Base-by-base conservation (phyloP, 352 stramenopile genomes). In the Phytophthora sp. region DNA sequence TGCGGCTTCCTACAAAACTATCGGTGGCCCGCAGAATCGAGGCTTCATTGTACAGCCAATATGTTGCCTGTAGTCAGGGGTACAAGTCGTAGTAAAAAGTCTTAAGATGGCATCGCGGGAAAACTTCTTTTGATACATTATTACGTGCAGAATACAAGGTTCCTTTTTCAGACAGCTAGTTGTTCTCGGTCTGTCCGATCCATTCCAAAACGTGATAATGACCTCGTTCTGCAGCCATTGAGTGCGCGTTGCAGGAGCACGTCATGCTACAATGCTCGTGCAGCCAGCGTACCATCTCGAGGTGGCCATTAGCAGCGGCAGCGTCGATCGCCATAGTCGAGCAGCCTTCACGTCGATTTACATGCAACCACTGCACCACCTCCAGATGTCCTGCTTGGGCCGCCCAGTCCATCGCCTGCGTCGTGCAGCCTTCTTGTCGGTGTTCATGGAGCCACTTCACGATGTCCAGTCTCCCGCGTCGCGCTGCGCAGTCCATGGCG, bases 111-210 rank as follows among this genome's bases (percentile, higher is more conserved):
- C n/a, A n/a, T n/a, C n/a, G n/a, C n/a, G n/a, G n/a, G n/a, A n/a
- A n/a, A n/a, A n/a, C n/a, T n/a, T n/a, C n/a, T n/a, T n/a, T n/a
- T n/a, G n/a, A n/a, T n/a, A n/a, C n/a, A n/a, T n/a, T n/a, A 34
- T 38, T 63, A 69, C 52, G 85, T 66, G 62, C 79, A 88, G 18
- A 15, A 23, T 34, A 28, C 34, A 41, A 43, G 11, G 30, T 28
- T 70, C 79, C 17, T 46, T 46, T 28, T 11, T 6, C 28, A 34
- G 11, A 39, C 37, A 1, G 42, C 31, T 63, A 63, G 17, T 30
- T 54, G 32, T 39, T 34, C 15, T 60, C 17, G 11, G 23, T 56
- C 17, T 49, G 45, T 37, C 24, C 35, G 23, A 72, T 72, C 62
- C 56, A 72, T 42, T 72, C 46, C 18, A 72, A 13, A 24, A 72